Conservation (phyloP, 331 rosid species). For the Quercus phellos region DNA sequence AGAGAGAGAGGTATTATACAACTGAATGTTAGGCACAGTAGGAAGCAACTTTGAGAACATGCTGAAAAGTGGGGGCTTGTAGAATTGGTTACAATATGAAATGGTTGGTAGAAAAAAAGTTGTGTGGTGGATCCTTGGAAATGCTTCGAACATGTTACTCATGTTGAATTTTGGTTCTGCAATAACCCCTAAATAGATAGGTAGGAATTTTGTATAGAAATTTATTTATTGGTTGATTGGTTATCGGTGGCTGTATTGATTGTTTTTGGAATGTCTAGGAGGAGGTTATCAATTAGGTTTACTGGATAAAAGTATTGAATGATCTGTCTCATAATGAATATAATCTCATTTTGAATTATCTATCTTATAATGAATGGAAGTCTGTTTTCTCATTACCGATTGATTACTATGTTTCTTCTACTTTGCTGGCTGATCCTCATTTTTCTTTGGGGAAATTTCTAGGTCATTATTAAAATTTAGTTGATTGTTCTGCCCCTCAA, state of each 20-base stretch:
- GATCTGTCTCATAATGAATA: neutral
- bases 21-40: constrained; percentile 25
- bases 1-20: neutral
- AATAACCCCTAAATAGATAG: constrained; percentile 33
- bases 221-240: constrained; percentile 62
- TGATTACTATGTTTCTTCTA: too few species aligned
- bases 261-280: constrained; percentile 37
- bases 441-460: too few species aligned
- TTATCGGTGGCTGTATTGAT: constrained; percentile 38
- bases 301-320: neutral
- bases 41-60: neutral
- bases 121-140: constrained; percentile 24
- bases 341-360: constrained; percentile 1
- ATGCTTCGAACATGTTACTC: constrained; percentile 15
- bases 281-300: constrained; percentile 12
- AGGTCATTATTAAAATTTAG: too few species aligned
- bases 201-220: constrained; percentile 49
- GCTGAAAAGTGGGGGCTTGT: constrained; percentile 1
- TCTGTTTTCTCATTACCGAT: too few species aligned
- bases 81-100: neutral
- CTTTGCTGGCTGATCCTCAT: too few species aligned
- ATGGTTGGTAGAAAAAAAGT: constrained; percentile 22
- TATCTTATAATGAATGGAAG: neutral
- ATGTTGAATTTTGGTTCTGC: constrained; percentile 29
- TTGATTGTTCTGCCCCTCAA: too few species aligned